Conservation (phyloP, 2,329 filamentous ascomycete genomes). For the Aspergillus fumigatiaffinis region DNA sequence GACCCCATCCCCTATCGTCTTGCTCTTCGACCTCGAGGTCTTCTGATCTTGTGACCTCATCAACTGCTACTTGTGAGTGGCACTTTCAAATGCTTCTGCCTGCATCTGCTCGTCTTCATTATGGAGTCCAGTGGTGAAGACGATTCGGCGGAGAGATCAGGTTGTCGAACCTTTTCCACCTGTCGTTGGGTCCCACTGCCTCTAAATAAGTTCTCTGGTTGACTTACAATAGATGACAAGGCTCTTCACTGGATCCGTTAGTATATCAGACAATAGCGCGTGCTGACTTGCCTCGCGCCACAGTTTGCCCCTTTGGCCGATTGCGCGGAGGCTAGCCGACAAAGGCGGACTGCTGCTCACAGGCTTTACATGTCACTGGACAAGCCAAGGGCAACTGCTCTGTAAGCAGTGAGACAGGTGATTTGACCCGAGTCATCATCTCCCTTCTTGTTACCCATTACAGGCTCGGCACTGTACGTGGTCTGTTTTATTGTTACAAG, state of each 20-base stretch:
- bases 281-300: neutral
- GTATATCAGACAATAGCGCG: neutral
- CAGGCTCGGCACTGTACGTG: neutral
- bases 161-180: neutral
- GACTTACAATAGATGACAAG: conserved; percentile 8
- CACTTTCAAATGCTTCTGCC: neutral
- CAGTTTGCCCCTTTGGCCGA: neutral
- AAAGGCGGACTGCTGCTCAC: neutral
- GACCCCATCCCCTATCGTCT: conserved; percentile 8
- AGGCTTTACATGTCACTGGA: neutral
- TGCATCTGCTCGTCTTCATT: neutral
- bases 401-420: conserved; percentile 2
- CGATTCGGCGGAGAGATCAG: neutral
- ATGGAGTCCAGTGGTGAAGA: neutral
- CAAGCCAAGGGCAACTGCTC: neutral
- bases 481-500: conserved; percentile 16
- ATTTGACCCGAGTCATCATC: neutral
- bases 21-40: neutral
- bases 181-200: conserved; percentile 4
- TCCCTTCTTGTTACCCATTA: neutral
- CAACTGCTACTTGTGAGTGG: conserved; percentile 5
- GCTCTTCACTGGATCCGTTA: neutral
- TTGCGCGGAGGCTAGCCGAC: neutral
- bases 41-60: conserved; percentile 8
- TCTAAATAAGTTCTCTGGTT: conserved; percentile 6